Evolutionary conservation across 768 basidiomycete genomes (phyloP).

Genomic region (Podaxis sp.): DNA sequence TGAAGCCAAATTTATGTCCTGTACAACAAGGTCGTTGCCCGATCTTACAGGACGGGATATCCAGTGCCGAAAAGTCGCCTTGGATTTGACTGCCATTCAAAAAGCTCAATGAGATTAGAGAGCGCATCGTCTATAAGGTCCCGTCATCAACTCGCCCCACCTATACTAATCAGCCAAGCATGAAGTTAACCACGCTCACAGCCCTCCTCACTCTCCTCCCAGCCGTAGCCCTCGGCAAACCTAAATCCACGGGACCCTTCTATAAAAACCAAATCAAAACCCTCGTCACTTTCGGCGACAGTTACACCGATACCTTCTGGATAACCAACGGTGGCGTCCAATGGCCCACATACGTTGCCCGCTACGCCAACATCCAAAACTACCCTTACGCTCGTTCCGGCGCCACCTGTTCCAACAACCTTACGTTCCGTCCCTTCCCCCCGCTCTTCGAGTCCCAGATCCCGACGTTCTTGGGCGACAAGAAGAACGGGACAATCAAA

Average conservation of each 20-base stretch:
- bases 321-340: conserved; percentile 41
- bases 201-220: conserved; percentile 3
- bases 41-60: not conserved
- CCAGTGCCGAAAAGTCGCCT: not conserved
- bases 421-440: conserved; percentile 58
- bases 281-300: conserved; percentile 69
- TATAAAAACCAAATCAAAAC: conserved; percentile 49
- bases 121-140: not conserved
- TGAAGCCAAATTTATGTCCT: not conserved
- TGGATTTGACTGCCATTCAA: not conserved
- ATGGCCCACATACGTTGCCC: conserved; percentile 63
- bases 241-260: conserved; percentile 2
- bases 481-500: conserved; percentile 39
- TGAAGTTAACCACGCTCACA: conserved; percentile 1
- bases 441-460: conserved; percentile 58
- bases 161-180: not conserved
- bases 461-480: conserved; percentile 47
- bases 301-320: conserved; percentile 52
- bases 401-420: conserved; percentile 62
- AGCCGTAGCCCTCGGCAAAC: not conserved
- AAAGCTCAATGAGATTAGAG: not conserved
- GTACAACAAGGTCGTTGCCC: not conserved
- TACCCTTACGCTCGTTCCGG: conserved; percentile 61
- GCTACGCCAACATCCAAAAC: conserved; percentile 49
- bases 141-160: not conserved